Conservation (phyloP, 1,284 basidiomycete genomes). For the Malassezia globosa region DNA sequence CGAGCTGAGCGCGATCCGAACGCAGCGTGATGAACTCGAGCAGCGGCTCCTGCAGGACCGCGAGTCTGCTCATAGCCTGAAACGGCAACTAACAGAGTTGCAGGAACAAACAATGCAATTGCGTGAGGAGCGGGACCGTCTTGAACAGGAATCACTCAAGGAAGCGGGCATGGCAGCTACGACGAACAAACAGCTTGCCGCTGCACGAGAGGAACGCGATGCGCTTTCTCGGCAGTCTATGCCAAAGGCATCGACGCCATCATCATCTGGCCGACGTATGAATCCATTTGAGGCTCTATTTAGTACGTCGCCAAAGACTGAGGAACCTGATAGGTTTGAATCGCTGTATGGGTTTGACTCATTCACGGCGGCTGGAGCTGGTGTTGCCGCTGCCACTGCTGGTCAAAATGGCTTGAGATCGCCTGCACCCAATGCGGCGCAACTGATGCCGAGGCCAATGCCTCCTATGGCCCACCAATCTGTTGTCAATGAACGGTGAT, state of each 20-base stretch:
- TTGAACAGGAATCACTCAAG: conserved; percentile 84
- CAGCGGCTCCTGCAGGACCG: conserved; percentile 78
- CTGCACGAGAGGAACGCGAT: conserved; percentile 66
- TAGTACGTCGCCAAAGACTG: neutral
- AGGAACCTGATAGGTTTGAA: conserved; percentile 49
- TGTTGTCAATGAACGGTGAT: neutral
- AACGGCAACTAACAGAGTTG: conserved; percentile 70
- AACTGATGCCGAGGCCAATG: no score
- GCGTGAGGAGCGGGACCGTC: conserved; percentile 70
- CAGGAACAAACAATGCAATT: conserved; percentile 62
- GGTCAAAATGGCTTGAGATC: neutral
- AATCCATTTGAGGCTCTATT: conserved; percentile 69
- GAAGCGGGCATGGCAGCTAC: conserved; percentile 91
- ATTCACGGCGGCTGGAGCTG: conserved; percentile 7
- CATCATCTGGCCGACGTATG: conserved; percentile 29
- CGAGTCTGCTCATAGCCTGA: conserved; percentile 78
- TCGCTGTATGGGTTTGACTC: conserved; percentile 13
- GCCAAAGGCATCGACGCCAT: neutral
- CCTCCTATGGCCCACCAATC: no score
- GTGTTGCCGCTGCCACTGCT: conserved; percentile 4
- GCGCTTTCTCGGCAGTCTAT: conserved; percentile 48
- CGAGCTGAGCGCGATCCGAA: conserved; percentile 72
- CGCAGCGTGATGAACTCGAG: conserved; percentile 87
- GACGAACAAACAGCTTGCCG: conserved; percentile 79
- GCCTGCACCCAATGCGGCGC: no score